Evolutionary conservation across 169 alveolate genomes (phyloP).

Genomic region (Cytauxzoon felis): DNA sequence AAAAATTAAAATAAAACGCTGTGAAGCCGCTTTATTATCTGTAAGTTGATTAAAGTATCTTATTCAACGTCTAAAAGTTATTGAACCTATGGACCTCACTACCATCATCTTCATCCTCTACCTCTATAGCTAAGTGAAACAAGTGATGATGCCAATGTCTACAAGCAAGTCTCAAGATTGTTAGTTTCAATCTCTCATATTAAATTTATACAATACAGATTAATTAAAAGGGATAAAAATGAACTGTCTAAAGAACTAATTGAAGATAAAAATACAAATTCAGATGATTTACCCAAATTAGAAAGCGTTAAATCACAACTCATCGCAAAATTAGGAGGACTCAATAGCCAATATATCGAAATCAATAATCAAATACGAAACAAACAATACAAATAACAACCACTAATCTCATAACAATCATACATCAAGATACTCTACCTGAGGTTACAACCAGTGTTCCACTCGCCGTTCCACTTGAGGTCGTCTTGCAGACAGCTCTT

Average conservation of each 20-base stretch:
- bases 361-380: conserved; percentile 33
- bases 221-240: conserved; percentile 22
- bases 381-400: neutral
- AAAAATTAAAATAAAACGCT: conserved; percentile 32
- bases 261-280: conserved; percentile 7
- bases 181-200: neutral
- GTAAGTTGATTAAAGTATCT: conserved; percentile 16
- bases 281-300: conserved; percentile 46
- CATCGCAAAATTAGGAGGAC: conserved; percentile 53
- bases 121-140: conserved; percentile 25
- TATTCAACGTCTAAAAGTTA: neutral
- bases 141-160: conserved; percentile 25
- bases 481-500: no score
- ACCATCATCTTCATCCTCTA: neutral
- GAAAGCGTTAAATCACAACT: conserved; percentile 44
- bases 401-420: no score
- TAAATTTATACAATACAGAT: neutral
- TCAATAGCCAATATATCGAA: conserved; percentile 54
- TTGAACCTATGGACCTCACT: neutral
- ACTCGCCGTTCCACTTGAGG: no score
- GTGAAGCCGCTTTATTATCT: conserved; percentile 57
- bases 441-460: no score
- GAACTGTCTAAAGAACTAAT: conserved; percentile 33
- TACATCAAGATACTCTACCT: no score
- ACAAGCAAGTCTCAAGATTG: conserved; percentile 63